Base-by-base conservation (phyloP, 2,329 filamentous ascomycete genomes). In the Calonectria leucothoes region DNA sequence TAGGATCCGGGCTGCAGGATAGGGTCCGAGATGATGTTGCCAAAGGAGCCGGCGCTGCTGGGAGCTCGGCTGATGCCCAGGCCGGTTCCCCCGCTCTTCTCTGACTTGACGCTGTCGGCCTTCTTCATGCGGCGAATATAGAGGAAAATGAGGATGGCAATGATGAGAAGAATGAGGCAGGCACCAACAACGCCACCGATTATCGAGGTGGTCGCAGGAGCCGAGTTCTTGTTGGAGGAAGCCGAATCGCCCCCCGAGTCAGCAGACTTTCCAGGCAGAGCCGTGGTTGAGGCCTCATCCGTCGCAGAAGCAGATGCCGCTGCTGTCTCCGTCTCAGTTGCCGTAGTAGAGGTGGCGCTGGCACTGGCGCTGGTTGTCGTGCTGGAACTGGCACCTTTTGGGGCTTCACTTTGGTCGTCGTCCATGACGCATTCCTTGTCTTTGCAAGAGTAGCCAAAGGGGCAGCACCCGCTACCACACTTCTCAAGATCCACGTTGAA, bases 371-470 rank as follows among this genome's bases (percentile, higher is more conserved):
- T 75, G 20, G 80, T 76, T 49, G 68, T 77, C 29, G 79, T 74
- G 11, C 74, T 63, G 77, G 81, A 78, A 20, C 81, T 70, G 2
- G 82, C 70, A 2, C 79, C 81, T 68, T 82, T 85, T 27, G 85
- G 86, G 48, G 77, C n/a, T 37, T 81, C 75, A 11, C 83, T 82
- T 79, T 93, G 89, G 78, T 93, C 88, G 20, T 84, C 74, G 74
- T 91, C 82, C 77, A 85, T 86, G 14, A 86, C 81, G 78, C 93
- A 95, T 74, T 85, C 71, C 64, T 83, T 84, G 66, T 81, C 81
- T 42, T 88, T 83, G 84, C 94, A 96, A 1, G 86, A 85, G 84
- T 93, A 95, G 3, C 94, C 94, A 82, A 93, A 92, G 0, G 94
- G 94, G 81, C 94, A 96, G 83, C 94, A 96, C 77, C 74, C 83